Percentiles rank a stretch among this genome's conserved stretches.
Evolutionary conservation across 352 stramenopile genomes (phyloP).

Genomic region (Pythium oligandrum): DNA sequence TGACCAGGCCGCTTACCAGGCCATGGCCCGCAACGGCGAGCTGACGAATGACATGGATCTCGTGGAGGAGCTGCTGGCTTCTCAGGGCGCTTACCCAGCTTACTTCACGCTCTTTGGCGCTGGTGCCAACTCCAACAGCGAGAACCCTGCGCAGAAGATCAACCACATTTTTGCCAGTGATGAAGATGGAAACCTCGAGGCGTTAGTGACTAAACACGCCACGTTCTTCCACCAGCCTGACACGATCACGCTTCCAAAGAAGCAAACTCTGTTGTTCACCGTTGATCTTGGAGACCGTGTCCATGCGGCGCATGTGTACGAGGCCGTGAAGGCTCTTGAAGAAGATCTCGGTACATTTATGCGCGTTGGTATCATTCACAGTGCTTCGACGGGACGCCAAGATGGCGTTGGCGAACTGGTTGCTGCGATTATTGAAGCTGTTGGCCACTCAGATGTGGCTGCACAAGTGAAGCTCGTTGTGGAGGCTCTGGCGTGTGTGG

Average conservation of each 20-base stretch:
- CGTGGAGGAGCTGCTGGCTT: conserved; percentile 52
- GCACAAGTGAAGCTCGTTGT: conserved; percentile 44
- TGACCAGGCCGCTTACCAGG: conserved; percentile 78
- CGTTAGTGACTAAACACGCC: conserved; percentile 35
- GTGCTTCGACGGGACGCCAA: conserved; percentile 9
- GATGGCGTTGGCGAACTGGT: conserved; percentile 35
- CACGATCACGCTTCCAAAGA: conserved; percentile 51
- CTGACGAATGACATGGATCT: conserved; percentile 63
- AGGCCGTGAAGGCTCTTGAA: conserved; percentile 53
- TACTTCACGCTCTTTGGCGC: conserved; percentile 65
- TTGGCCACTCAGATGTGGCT: conserved; percentile 55
- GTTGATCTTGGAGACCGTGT: conserved; percentile 43
- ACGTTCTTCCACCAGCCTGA: conserved; percentile 52
- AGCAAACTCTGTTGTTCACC: conserved; percentile 65
- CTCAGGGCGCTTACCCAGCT: conserved; percentile 55
- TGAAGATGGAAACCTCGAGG: conserved; percentile 51
- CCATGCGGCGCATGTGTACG: conserved; percentile 51
- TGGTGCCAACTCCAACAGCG: background rate
- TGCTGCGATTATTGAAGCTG: conserved; percentile 38
- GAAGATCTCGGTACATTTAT: conserved; percentile 62
- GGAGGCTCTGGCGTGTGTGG: conserved; percentile 48
- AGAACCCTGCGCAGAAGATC: conserved; percentile 2
- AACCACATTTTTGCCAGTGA: conserved; percentile 58
- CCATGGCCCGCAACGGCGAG: conserved; percentile 45
- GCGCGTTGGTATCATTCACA: conserved; percentile 56